phyloP scores from a whole-genome alignment of 202 grass and related monocot genomes.

The Panicum virgatum region DNA sequence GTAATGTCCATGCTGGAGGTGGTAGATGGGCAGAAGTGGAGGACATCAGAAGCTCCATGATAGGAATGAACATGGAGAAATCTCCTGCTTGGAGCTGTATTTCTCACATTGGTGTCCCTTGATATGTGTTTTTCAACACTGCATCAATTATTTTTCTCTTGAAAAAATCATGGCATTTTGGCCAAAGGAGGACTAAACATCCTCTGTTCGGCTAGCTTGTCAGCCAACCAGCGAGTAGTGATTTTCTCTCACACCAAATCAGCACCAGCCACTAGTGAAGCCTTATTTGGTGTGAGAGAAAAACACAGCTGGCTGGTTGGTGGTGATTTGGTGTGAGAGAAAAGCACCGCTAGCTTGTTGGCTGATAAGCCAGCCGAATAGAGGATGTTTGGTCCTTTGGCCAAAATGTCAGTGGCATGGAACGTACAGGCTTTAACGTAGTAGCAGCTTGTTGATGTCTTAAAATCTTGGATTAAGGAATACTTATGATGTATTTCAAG shows the following conservation, averaged over 20 bases:
- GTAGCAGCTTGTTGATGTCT: neutral
- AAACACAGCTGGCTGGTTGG: too few relatives aligned
- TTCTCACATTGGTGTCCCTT: constrained; percentile 6
- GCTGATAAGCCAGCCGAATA: too few relatives aligned
- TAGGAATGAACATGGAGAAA: constrained; percentile 23
- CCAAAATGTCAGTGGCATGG: too few relatives aligned
- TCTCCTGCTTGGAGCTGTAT: constrained; percentile 47
- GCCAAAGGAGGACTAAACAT: neutral
- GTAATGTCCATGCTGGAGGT: constrained; percentile 44
- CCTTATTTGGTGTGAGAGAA: too few relatives aligned
- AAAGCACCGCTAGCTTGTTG: too few relatives aligned
- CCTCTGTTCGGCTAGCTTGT: too few relatives aligned
- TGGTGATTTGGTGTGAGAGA: too few relatives aligned
- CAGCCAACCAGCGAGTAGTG: too few relatives aligned
- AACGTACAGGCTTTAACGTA: neutral
- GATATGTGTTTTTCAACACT: constrained; percentile 4
- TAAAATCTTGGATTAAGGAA: neutral
- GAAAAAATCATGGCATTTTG: neutral
- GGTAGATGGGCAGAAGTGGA: constrained; percentile 45
- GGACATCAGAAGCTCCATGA: constrained; percentile 35
- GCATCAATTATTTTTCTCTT: neutral
- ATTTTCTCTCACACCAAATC: too few relatives aligned
- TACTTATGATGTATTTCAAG: neutral
- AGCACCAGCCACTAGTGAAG: too few relatives aligned
- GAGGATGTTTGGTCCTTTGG: too few relatives aligned